These are phyloP conservation scores for Choanephora cucurbitarum DNA, from an alignment of 371 early-diverging fungal genomes.

Conservation along the genomic window DNA sequence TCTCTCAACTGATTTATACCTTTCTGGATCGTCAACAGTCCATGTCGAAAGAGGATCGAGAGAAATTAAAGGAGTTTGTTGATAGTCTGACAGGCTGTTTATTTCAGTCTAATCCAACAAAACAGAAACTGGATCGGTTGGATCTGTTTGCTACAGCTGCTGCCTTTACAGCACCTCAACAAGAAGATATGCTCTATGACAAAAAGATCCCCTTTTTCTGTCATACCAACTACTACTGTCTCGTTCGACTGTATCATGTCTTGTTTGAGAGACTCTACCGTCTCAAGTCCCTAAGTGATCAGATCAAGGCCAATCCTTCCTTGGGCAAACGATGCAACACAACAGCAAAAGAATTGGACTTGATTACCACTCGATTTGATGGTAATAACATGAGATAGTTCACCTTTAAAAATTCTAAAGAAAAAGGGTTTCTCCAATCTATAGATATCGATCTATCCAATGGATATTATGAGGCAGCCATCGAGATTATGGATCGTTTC, in stretches of 20 bases:
- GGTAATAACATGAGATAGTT: constrained; percentile 22
- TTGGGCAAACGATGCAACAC: constrained; percentile 60
- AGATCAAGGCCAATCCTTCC: constrained; percentile 53
- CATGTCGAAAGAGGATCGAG: constrained; percentile 62
- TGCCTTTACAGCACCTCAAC: constrained; percentile 16
- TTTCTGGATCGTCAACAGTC: constrained; percentile 56
- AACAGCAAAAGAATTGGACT: constrained; percentile 80
- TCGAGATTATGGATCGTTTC: constrained; percentile 69
- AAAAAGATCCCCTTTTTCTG: constrained; percentile 49
- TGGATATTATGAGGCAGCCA: constrained; percentile 67
- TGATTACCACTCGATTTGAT: constrained; percentile 59
- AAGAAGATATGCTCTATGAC: neutral
- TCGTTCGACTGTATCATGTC: constrained; percentile 79
- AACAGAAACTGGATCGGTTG: too few relatives aligned
- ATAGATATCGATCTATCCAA: constrained; percentile 51
- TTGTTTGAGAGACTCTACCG: constrained; percentile 78
- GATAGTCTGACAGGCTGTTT: too few relatives aligned
- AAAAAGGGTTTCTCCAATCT: too few relatives aligned
- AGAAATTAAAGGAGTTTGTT: constrained; percentile 68
- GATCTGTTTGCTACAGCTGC: constrained; percentile 30
- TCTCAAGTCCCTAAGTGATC: constrained; percentile 71
- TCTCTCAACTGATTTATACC: constrained; percentile 56
- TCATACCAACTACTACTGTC: constrained; percentile 53
- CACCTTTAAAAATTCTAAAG: too few relatives aligned
- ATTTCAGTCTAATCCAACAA: too few relatives aligned